Evolutionary conservation across 2,329 filamentous ascomycete species (phyloP), one percentile per base, ranked within the genome.

Genomic region (Sarocladiaceae sp.): DNA sequence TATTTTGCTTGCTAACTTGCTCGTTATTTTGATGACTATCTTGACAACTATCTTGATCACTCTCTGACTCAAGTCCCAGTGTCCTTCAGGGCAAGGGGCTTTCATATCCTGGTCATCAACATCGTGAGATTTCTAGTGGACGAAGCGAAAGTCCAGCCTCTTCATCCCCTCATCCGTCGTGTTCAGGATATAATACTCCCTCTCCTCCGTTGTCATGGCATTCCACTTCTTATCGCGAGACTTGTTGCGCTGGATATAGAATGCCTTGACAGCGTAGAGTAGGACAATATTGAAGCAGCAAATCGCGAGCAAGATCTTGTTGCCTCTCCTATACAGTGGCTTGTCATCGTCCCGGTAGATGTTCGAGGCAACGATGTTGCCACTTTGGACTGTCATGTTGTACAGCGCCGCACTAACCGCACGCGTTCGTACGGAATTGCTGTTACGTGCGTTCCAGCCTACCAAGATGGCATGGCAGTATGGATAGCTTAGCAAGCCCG

Each of bases 321-420:
- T 80, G 0, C 77, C 77, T 0, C 71, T 67, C 4, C 67, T 65
- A 55, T 82, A 82, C 20, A 76, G 63, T 2, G 79, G 79, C 57
- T 72, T 69, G 58, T 83, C 79, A 37, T 79, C 76, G 17, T 76
- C 56, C n/a, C 63, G 62, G 51, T 67, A 68, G 42, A 68, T 67
- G 22, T 76, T 76, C 3, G 70, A 70, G 0, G 67, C 62, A 26
- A 72, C 68, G 47, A 77, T 74, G 44, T 64, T 70, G 22, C 68
- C 66, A 0, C 70, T 66, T 53, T 78, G 75, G 0, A 76, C 72
- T 17, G 67, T 68, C 72, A 78, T 78, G 59, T 86, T 86, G 67
- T 86, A 86, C 8, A 84, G 56, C 0, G 81, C 82, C 0, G 77
- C 76, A 0, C 78, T 78, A 11, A 87, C 79, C 1, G 83, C 81